Percentiles rank a stretch among this genome's conserved stretches.
Evolutionary conservation across 2,329 filamentous ascomycete species (phyloP).

Genomic region (Cercospora zeae-maydis): DNA sequence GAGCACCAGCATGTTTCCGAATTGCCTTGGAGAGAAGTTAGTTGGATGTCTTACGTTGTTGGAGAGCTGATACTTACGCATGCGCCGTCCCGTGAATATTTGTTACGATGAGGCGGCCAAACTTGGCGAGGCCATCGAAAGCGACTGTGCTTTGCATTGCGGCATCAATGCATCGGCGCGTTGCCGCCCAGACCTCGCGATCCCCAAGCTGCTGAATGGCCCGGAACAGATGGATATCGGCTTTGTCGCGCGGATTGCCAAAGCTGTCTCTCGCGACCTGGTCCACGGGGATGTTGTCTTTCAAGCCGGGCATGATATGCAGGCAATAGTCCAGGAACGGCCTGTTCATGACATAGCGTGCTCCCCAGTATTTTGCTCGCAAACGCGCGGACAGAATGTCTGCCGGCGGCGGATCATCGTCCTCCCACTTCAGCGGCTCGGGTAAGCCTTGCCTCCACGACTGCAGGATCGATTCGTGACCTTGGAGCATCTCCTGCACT

Average conservation of each 20-base stretch:
- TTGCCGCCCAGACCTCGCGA: constrained; percentile 31
- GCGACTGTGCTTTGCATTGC: constrained; percentile 81
- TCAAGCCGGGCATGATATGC: constrained; percentile 43
- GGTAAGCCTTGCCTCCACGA: constrained; percentile 54
- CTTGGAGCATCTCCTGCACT: constrained; percentile 31
- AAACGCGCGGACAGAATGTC: constrained; percentile 81
- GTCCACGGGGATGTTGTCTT: constrained; percentile 21
- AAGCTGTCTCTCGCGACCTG: constrained; percentile 32
- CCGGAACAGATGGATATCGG: constrained; percentile 36
- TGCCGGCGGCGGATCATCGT: constrained; percentile 64
- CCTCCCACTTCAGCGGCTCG: constrained; percentile 56
- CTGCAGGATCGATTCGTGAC: constrained; percentile 42
- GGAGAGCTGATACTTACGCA: constrained; percentile 63
- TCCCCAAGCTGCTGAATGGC: constrained; percentile 34
- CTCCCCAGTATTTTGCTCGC: constrained; percentile 92
- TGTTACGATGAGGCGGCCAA: constrained; percentile 73
- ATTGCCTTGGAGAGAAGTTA: constrained; percentile 64
- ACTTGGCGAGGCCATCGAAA: constrained; percentile 62
- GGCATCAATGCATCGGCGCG: constrained; percentile 60
- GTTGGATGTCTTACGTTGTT: constrained; percentile 5
- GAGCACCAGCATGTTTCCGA: constrained; percentile 90
- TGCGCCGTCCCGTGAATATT: constrained; percentile 94
- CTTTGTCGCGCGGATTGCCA: constrained; percentile 32
- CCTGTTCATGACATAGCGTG: constrained; percentile 81
- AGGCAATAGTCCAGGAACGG: constrained; percentile 65